Evolutionary conservation across 768 basidiomycete genomes (phyloP), one percentile per base, ranked within the genome.

Genomic region (Clathrus columnatus): DNA sequence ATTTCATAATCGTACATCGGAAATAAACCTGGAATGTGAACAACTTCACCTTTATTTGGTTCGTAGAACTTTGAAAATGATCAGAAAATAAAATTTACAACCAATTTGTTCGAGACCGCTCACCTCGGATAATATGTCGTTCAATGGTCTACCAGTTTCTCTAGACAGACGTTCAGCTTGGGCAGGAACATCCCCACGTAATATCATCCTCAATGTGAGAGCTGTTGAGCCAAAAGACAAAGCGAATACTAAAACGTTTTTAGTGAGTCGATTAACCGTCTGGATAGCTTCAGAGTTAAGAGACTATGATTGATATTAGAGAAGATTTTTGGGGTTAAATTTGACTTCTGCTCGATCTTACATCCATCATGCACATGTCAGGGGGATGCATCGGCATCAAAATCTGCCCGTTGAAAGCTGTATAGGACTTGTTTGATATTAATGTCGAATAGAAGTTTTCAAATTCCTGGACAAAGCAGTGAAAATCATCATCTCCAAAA

Each of bases 1-100:
- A 50, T 29, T 32, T 56, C 54, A 32, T 56, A 56, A 18, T 56
- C 54, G 41, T 56, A 56, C 47, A 56, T 50, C 11, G 54, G 44
- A 18, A 47, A 47, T 24, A 55, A 26, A 7, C 54, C 54, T 1
- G 54, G 54, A n/a, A 55, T 48, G 14, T 21, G 24, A 5, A 55
- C 36, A 5, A 55, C 17, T 5, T 14, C 28, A 1, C 45, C 54
- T 8, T 28, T 36, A 18, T 26, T 23, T 27, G 27, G 45, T 26
- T 48, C 27, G 41, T 50, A 55, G 17, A 55, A 20, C 54, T n/a
- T n/a, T 48, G 26, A 26, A n/a, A 26, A 30, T n/a, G n/a, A n/a
- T 26, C 28, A 20, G 17, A 29, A 18, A 18, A 17, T 27, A 14
- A 17, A 30, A 30, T 2, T n/a, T 5, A 41, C 21, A 29, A 32